Evolutionary conservation across 1,284 basidiomycete genomes (phyloP).

Genomic region (Puccinia horiana): DNA sequence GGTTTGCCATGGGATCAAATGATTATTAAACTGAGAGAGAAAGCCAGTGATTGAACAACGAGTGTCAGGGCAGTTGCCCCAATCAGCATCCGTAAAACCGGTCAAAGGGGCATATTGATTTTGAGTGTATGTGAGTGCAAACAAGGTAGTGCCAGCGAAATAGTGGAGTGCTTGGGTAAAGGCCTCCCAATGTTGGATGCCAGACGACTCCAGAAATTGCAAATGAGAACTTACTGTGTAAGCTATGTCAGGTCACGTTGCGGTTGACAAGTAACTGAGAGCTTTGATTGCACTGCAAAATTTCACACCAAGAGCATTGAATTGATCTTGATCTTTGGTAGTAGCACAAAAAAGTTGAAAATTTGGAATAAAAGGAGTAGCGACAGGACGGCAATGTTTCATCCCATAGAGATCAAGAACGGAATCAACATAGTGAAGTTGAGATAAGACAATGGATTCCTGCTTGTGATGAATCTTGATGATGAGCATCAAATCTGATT

Average conservation of each 20-base stretch:
- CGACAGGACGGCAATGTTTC: too few species aligned
- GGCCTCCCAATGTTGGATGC: slow-evolving; percentile 19
- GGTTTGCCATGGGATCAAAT: background rate
- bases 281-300: background rate
- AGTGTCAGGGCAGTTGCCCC: slow-evolving; percentile 17
- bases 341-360: background rate
- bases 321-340: background rate
- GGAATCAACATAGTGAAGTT: too few species aligned
- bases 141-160: background rate
- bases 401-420: too few species aligned
- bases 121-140: background rate
- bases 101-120: background rate
- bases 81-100: slow-evolving; percentile 22
- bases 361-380: too few species aligned
- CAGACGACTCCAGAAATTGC: slow-evolving; percentile 12
- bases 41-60: background rate
- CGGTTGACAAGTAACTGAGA: background rate
- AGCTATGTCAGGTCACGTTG: slow-evolving; percentile 4
- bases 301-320: background rate
- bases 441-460: too few species aligned
- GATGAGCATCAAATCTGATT: too few species aligned
- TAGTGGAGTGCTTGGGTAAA: background rate
- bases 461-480: too few species aligned
- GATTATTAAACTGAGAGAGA: background rate
- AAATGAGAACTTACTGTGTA: background rate